Percentiles rank a stretch among this genome's conserved stretches.
phyloP scores from a whole-genome alignment of 2,329 filamentous ascomycete species.

The Botrytis elliptica region DNA sequence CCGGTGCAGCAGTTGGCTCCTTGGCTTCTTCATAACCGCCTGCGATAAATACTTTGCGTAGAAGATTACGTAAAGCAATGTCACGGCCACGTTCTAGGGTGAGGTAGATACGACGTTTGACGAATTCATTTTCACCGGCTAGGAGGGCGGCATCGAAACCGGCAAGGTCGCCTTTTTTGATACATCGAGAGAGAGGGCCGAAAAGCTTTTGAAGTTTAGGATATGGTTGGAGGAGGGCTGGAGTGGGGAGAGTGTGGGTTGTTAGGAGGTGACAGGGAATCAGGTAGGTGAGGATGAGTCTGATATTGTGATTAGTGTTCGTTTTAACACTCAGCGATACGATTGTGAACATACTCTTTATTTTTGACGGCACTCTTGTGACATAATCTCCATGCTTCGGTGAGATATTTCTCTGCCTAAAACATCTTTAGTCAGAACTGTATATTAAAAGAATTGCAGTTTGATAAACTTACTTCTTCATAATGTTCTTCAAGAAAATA shows the following conservation, averaged over 20 bases:
- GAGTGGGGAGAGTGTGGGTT: slow-evolving; percentile 77
- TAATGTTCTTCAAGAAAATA: slow-evolving; percentile 95
- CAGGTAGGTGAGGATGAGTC: slow-evolving; percentile 88
- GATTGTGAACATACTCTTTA: slow-evolving; percentile 55
- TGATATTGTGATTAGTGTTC: slow-evolving; percentile 40
- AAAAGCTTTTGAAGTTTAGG: slow-evolving; percentile 77
- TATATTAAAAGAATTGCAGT: not conserved
- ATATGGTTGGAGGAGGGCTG: slow-evolving; percentile 68
- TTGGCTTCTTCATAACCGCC: slow-evolving; percentile 80
- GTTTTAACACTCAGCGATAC: not conserved
- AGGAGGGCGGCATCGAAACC: slow-evolving; percentile 81
- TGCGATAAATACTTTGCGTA: slow-evolving; percentile 85
- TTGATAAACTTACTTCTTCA: slow-evolving; percentile 55
- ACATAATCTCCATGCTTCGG: slow-evolving; percentile 79
- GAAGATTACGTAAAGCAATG: slow-evolving; percentile 84
- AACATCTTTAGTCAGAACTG: slow-evolving; percentile 6
- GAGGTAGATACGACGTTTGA: slow-evolving; percentile 89
- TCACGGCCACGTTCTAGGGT: slow-evolving; percentile 91
- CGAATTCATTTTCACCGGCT: slow-evolving; percentile 85
- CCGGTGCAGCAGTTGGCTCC: slow-evolving; percentile 59
- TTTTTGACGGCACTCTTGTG: slow-evolving; percentile 71
- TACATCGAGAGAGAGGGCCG: slow-evolving; percentile 72
- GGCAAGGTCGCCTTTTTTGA: slow-evolving; percentile 77
- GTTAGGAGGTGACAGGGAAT: slow-evolving; percentile 92
- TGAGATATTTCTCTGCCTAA: slow-evolving; percentile 78